A percentile compares a stretch with the other conserved stretches of the same genome.
These are phyloP conservation scores for Acmispon strigosus DNA, from an alignment of 306 rosid genomes.

Conservation along the genomic window DNA sequence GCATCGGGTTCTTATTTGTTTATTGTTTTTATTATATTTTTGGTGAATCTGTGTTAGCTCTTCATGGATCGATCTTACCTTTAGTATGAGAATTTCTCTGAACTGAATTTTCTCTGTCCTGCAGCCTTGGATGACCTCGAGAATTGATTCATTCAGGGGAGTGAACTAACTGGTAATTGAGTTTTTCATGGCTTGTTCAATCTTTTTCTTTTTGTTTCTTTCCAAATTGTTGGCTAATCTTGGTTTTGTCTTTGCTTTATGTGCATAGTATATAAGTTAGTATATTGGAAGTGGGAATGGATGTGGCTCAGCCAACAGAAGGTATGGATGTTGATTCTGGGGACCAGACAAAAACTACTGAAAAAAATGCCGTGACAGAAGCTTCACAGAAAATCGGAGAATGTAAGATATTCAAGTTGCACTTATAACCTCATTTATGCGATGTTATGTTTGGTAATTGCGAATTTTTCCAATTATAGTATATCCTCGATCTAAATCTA, in stretches of 20 bases:
- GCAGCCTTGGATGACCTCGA: neutral
- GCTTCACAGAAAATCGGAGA: neutral
- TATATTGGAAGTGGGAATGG: neutral
- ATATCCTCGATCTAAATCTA: neutral
- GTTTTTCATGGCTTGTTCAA: neutral
- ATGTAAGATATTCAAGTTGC: constrained; percentile 15
- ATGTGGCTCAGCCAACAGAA: neutral
- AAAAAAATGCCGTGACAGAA: neutral
- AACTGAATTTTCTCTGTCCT: neutral
- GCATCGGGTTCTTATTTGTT: neutral
- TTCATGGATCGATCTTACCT: neutral
- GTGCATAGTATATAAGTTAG: neutral
- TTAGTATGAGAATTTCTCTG: neutral
- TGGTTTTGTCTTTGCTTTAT: constrained; percentile 4
- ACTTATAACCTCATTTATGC: neutral
- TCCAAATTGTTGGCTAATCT: neutral
- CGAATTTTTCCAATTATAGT: neutral
- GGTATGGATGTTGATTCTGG: neutral
- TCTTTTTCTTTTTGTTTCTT: neutral
- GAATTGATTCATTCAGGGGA: neutral
- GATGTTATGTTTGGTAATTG: neutral
- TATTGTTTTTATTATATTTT: too few relatives aligned
- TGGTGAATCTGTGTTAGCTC: neutral
- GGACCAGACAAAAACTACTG: neutral
- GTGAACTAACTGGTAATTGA: neutral